A percentile compares a stretch with the other conserved stretches of the same genome.
Conservation (phyloP, 768 basidiomycete genomes). For the Macrolepiota albuminosa region DNA sequence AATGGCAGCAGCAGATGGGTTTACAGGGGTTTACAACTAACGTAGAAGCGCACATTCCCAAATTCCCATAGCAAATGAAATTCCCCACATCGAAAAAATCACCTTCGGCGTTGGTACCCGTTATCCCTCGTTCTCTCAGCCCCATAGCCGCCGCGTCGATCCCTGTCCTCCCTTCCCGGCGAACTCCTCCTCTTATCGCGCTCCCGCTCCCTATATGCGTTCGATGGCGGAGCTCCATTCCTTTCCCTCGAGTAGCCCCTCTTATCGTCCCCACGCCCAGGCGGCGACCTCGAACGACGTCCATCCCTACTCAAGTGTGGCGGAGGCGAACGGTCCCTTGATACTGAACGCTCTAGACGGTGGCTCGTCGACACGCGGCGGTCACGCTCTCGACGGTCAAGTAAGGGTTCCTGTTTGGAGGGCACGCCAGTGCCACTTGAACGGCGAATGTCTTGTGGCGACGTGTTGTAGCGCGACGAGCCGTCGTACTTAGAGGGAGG, state of each 20-base stretch:
- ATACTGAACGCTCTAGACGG: constrained; percentile 5
- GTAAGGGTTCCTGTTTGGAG: constrained; percentile 2
- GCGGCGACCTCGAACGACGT: constrained; percentile 20
- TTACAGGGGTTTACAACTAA: not conserved
- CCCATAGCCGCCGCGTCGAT: constrained; percentile 5
- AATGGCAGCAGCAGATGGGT: constrained; percentile 1
- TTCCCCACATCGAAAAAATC: not conserved
- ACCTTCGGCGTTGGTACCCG: constrained; percentile 15
- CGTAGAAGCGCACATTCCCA: not conserved
- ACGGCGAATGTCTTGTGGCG: constrained; percentile 16
- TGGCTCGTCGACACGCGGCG: constrained; percentile 4
- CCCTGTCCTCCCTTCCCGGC: constrained; percentile 10
- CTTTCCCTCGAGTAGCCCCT: constrained; percentile 11
- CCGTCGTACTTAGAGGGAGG: constrained; percentile 3
- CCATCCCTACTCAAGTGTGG: constrained; percentile 18
- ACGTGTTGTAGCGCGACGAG: constrained; percentile 11
- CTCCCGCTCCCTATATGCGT: constrained; percentile 9
- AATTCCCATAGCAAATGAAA: not conserved
- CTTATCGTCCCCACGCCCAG: constrained; percentile 8
- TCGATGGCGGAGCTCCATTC: constrained; percentile 1
- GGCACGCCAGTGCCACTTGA: not conserved
- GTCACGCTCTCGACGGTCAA: constrained; percentile 5
- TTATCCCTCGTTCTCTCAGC: constrained; percentile 12
- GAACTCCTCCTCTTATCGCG: constrained; percentile 8
- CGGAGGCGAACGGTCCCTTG: constrained; percentile 20